Percentiles rank a stretch among this genome's conserved stretches.
These are phyloP conservation scores for Microstroma glucosiphilum DNA, from an alignment of 1,284 basidiomycete species.

Conservation along the genomic window DNA sequence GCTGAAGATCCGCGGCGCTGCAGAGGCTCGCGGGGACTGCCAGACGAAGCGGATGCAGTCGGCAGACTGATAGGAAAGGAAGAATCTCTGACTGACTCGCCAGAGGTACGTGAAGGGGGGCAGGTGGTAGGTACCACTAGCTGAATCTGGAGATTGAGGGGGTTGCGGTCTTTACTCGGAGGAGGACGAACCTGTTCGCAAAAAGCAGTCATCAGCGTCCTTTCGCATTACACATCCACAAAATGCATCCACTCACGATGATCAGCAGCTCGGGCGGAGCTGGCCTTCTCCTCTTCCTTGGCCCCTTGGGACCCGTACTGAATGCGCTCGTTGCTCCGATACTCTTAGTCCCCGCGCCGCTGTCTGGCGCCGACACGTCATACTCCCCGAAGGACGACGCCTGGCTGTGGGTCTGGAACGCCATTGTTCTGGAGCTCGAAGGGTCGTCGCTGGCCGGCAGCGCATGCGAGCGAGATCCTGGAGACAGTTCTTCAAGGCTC, in stretches of 20 bases:
- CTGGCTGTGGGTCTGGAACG: too few species aligned
- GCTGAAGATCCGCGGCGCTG: slow-evolving; percentile 27
- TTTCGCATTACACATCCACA: not conserved
- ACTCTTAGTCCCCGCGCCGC: too few species aligned
- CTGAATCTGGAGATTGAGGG: slow-evolving; percentile 87
- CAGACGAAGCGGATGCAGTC: not conserved
- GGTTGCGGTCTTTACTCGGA: slow-evolving; percentile 74
- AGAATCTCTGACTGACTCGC: slow-evolving; percentile 10
- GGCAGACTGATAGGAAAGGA: not conserved
- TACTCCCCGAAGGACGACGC: too few species aligned
- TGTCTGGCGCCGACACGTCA: too few species aligned
- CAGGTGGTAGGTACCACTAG: slow-evolving; percentile 58
- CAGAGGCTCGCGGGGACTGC: slow-evolving; percentile 9
- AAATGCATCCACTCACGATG: slow-evolving; percentile 23
- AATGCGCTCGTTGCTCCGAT: too few species aligned
- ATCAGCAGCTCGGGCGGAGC: slow-evolving; percentile 43
- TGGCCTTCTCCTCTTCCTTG: slow-evolving; percentile 1
- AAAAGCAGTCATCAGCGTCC: slow-evolving; percentile 54
- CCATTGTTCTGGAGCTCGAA: too few species aligned
- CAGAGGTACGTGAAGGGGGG: not conserved
- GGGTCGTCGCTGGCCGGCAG: too few species aligned
- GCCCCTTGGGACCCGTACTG: not conserved
- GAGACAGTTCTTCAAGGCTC: too few species aligned
- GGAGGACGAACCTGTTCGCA: slow-evolving; percentile 67
- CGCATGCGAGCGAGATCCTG: too few species aligned